Evolutionary conservation across 1,284 basidiomycete species (phyloP).

Genomic region (Ustilago cynodontis): DNA sequence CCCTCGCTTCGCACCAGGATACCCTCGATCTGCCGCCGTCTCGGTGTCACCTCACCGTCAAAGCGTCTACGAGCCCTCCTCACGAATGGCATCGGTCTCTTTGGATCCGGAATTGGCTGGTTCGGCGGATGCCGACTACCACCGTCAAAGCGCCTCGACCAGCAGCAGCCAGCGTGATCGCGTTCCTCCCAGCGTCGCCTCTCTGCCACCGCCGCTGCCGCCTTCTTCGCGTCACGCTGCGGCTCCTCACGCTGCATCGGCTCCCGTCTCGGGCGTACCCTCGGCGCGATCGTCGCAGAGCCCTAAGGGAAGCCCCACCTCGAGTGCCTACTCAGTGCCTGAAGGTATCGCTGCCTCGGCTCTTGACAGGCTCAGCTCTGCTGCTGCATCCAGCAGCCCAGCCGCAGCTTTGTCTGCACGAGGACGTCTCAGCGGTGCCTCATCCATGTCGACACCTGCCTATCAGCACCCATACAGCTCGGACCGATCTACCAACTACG

Average conservation of each 20-base stretch:
- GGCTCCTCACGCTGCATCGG: slow-evolving; percentile 31
- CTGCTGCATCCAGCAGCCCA: slow-evolving; percentile 19
- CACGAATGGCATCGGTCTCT: slow-evolving; percentile 26
- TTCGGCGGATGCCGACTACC: slow-evolving; percentile 23
- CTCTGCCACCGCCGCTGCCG: slow-evolving; percentile 23
- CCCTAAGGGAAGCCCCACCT: slow-evolving; percentile 53
- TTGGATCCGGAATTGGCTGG: slow-evolving; percentile 47
- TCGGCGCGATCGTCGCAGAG: slow-evolving; percentile 54
- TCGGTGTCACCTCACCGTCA: slow-evolving; percentile 36
- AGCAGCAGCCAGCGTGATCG: slow-evolving; percentile 48
- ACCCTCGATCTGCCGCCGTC: slow-evolving; percentile 36
- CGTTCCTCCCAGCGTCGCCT: slow-evolving; percentile 19
- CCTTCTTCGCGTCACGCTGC: slow-evolving; percentile 9
- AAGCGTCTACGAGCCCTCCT: slow-evolving; percentile 27
- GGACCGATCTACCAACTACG: slow-evolving; percentile 50
- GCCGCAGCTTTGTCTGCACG: slow-evolving; percentile 32
- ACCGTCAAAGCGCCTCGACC: slow-evolving; percentile 43
- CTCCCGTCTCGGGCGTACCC: slow-evolving; percentile 40
- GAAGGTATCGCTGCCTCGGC: slow-evolving; percentile 44
- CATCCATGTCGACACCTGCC: slow-evolving; percentile 16
- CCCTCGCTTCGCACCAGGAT: slow-evolving; percentile 33
- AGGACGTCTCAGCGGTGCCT: slow-evolving; percentile 30
- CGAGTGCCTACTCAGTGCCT: slow-evolving; percentile 44
- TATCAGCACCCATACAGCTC: slow-evolving; percentile 56
- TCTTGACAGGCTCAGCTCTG: slow-evolving; percentile 40